phyloP scores from a whole-genome alignment of 2,329 filamentous ascomycete species.

The Cladorrhinum sp. region DNA sequence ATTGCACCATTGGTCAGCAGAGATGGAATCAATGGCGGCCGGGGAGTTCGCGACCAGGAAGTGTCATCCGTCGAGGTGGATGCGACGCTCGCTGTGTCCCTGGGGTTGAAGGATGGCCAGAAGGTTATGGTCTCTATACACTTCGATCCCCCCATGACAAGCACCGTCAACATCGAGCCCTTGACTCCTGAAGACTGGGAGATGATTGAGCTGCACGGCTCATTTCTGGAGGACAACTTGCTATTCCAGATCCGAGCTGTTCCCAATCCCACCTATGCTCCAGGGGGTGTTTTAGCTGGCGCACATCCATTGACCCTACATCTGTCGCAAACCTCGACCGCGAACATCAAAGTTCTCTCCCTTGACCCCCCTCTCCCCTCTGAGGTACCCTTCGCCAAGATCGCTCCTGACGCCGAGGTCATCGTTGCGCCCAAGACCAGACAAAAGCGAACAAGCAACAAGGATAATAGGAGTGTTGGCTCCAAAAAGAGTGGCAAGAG shows the following conservation, averaged over 20 bases:
- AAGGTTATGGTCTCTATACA: conserved; percentile 73
- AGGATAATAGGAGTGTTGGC: conserved; percentile 75
- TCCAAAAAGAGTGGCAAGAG: conserved; percentile 78
- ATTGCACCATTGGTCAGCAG: conserved; percentile 69
- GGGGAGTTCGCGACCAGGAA: conserved; percentile 70
- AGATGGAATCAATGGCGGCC: conserved; percentile 63
- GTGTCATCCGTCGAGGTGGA: conserved; percentile 80
- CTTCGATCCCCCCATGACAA: conserved; percentile 82
- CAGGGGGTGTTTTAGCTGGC: conserved; percentile 49
- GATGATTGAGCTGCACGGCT: conserved; percentile 95
- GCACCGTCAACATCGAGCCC: conserved; percentile 96
- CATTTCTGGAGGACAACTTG: conserved; percentile 91
- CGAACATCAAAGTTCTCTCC: conserved; percentile 82
- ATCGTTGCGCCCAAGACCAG: conserved; percentile 94
- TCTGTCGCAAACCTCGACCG: conserved; percentile 90
- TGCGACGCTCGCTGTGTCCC: conserved; percentile 71
- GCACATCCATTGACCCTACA: conserved; percentile 86
- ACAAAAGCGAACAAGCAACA: conserved; percentile 63
- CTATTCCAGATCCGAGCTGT: conserved; percentile 89
- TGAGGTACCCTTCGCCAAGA: conserved; percentile 79
- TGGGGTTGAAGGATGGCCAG: conserved; percentile 78
- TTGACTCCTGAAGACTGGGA: conserved; percentile 97
- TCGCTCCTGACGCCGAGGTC: conserved; percentile 90
- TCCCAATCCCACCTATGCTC: conserved; percentile 73
- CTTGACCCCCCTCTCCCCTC: conserved; percentile 70